Evolutionary conservation across 2,329 filamentous ascomycete species (phyloP).

Genomic region (Plectosphaerella cucumerina): DNA sequence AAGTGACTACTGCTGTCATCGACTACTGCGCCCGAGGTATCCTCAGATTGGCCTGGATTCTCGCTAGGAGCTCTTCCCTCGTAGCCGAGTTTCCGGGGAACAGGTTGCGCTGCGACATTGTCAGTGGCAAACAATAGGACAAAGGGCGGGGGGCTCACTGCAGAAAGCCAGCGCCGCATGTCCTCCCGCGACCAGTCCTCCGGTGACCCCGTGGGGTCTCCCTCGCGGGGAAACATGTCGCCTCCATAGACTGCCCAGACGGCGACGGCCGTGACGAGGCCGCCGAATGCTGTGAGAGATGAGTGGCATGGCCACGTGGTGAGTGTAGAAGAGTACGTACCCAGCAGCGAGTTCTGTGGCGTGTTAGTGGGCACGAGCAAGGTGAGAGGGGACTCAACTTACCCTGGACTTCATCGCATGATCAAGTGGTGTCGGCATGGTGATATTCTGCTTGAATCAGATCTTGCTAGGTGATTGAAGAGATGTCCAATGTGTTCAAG

Average conservation of each 20-base stretch:
- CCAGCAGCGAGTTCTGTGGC: conserved; percentile 10
- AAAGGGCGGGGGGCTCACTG: conserved; percentile 51
- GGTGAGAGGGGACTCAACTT: conserved; percentile 18
- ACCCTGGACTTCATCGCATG: conserved; percentile 68
- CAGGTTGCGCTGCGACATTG: conserved; percentile 36
- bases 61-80: conserved; percentile 40
- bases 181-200: conserved; percentile 74
- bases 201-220: conserved; percentile 74
- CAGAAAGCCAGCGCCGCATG: conserved; percentile 73
- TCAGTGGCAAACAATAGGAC: conserved; percentile 9
- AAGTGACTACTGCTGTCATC: neutral
- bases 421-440: conserved; percentile 67
- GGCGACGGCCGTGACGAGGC: conserved; percentile 75
- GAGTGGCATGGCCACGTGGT: conserved; percentile 7
- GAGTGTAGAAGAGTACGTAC: neutral
- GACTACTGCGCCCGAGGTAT: conserved; percentile 20
- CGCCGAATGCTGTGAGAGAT: conserved; percentile 65
- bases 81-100: conserved; percentile 38
- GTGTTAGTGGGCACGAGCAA: conserved; percentile 4
- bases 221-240: conserved; percentile 72
- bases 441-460: neutral
- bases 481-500: neutral
- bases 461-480: neutral
- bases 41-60: conserved; percentile 44
- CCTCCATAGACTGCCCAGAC: conserved; percentile 82